Conservation (phyloP, 2,329 filamentous ascomycete genomes). For the Cladosporium sp. region DNA sequence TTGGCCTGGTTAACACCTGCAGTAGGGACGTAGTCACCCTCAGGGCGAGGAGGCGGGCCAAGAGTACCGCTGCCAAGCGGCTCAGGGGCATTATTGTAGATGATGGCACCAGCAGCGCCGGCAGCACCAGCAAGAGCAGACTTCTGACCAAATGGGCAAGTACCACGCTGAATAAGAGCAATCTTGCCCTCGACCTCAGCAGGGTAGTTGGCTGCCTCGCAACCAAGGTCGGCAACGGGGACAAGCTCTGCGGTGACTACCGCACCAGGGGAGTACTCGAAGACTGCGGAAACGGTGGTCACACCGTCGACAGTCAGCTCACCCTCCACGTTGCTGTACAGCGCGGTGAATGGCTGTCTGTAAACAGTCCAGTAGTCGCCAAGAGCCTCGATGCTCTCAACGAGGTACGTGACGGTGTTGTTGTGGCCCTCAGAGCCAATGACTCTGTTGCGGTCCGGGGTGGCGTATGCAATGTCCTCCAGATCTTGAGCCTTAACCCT, state of each 20-base stretch:
- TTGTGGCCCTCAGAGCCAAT: slow-evolving; percentile 42
- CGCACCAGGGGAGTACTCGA: slow-evolving; percentile 67
- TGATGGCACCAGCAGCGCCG: slow-evolving; percentile 68
- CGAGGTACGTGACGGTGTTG: slow-evolving; percentile 42
- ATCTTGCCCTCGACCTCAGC: slow-evolving; percentile 61
- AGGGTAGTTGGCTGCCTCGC: slow-evolving; percentile 64
- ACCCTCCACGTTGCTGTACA: slow-evolving; percentile 37
- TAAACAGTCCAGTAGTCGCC: slow-evolving; percentile 61
- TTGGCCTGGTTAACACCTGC: slow-evolving; percentile 65
- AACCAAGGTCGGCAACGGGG: slow-evolving; percentile 62
- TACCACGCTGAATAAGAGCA: slow-evolving; percentile 69
- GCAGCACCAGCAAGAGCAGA: slow-evolving; percentile 66
- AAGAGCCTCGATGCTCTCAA: slow-evolving; percentile 42
- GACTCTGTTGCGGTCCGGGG: slow-evolving; percentile 39
- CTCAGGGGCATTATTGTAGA: slow-evolving; percentile 72
- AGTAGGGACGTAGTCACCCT: slow-evolving; percentile 62
- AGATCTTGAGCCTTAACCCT: slow-evolving; percentile 33
- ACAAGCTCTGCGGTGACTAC: slow-evolving; percentile 57
- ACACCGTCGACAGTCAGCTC: slow-evolving; percentile 55
- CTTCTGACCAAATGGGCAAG: slow-evolving; percentile 71
- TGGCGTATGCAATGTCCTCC: slow-evolving; percentile 41
- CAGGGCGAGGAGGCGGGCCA: slow-evolving; percentile 57
- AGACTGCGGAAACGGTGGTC: slow-evolving; percentile 60
- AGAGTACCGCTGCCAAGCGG: slow-evolving; percentile 59
- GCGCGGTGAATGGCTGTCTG: slow-evolving; percentile 45